These are phyloP conservation scores for Laetiporus sulphureus DNA, from an alignment of 1,284 basidiomycete genomes.

Conservation along the genomic window DNA sequence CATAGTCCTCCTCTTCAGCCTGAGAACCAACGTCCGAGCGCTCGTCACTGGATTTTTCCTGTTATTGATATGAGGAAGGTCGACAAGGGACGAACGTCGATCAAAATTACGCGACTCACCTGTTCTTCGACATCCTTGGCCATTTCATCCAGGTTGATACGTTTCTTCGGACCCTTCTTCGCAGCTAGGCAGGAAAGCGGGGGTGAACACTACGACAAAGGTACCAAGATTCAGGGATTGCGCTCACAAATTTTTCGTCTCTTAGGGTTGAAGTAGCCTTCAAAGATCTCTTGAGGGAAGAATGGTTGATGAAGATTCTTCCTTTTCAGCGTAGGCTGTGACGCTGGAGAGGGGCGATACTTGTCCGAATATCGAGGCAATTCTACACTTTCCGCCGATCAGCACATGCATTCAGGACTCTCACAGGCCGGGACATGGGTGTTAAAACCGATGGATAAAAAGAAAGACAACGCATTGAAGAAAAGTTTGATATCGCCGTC, in stretches of 20 bases:
- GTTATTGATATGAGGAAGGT: background rate
- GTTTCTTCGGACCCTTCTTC: slow-evolving; percentile 32
- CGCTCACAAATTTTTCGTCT: slow-evolving; percentile 46
- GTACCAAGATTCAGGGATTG: background rate
- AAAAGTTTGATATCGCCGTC: too few species aligned
- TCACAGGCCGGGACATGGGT: too few species aligned
- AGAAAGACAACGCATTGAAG: too few species aligned
- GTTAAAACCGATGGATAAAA: too few species aligned
- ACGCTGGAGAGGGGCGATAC: slow-evolving; percentile 54
- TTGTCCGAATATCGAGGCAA: slow-evolving; percentile 75
- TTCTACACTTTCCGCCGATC: slow-evolving; percentile 35
- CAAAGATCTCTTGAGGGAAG: slow-evolving; percentile 72
- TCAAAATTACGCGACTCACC: slow-evolving; percentile 31
- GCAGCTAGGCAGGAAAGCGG: slow-evolving; percentile 24
- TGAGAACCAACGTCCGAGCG: slow-evolving; percentile 59
- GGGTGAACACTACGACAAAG: slow-evolving; percentile 2
- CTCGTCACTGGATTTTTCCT: slow-evolving; percentile 65
- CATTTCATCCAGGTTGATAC: slow-evolving; percentile 58
- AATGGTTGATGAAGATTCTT: slow-evolving; percentile 66
- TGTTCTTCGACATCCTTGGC: slow-evolving; percentile 58
- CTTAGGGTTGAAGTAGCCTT: slow-evolving; percentile 71
- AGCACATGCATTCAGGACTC: too few species aligned
- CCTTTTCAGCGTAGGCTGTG: slow-evolving; percentile 58
- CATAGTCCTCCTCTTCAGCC: slow-evolving; percentile 62
- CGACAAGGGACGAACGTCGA: background rate